Evolutionary conservation across 2,329 filamentous ascomycete species (phyloP).

Genomic region (Claviceps spartinae): DNA sequence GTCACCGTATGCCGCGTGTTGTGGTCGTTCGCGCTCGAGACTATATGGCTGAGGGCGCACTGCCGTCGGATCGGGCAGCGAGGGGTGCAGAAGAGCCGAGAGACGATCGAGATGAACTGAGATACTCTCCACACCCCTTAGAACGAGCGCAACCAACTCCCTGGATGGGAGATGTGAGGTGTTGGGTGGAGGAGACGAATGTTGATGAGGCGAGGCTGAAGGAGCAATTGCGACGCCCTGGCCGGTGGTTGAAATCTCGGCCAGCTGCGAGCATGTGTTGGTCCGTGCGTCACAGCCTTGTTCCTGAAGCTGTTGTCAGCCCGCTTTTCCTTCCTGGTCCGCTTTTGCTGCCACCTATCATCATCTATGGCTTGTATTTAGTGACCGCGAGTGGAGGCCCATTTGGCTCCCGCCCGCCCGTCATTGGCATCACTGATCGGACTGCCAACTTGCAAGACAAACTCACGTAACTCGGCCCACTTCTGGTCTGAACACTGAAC

Average conservation of each 20-base stretch:
- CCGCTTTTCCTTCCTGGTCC: too few species aligned
- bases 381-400: too few species aligned
- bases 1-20: too few species aligned
- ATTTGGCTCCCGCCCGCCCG: too few species aligned
- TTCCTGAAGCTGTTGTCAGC: not conserved
- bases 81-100: conserved; percentile 6
- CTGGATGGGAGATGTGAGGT: conserved; percentile 6
- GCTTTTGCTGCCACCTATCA: too few species aligned
- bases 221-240: conserved; percentile 1
- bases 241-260: conserved; percentile 7
- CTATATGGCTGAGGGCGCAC: not conserved
- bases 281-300: conserved; percentile 8
- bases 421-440: too few species aligned
- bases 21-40: not conserved
- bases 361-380: too few species aligned
- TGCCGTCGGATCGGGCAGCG: conserved; percentile 1
- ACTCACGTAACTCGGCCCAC: too few species aligned
- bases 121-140: conserved; percentile 9
- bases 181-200: conserved; percentile 1
- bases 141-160: conserved; percentile 9
- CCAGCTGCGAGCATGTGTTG: conserved; percentile 5
- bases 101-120: conserved; percentile 3
- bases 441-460: too few species aligned
- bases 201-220: conserved; percentile 4
- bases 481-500: too few species aligned